A percentile compares a stretch with the other conserved stretches of the same genome.
Conservation (phyloP, 441 rosid genomes). For the Populus hybrid region DNA sequence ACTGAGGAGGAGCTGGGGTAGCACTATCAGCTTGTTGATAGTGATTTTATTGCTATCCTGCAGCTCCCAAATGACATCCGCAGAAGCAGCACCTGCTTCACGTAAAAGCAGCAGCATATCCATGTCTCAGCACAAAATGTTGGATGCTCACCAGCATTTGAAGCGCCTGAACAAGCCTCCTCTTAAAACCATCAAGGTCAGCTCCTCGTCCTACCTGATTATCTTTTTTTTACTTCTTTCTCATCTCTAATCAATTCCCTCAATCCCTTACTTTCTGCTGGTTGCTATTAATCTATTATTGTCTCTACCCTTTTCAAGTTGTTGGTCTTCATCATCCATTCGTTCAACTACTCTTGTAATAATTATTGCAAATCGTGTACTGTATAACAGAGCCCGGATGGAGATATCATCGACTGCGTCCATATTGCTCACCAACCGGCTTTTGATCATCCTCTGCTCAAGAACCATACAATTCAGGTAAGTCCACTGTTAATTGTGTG, state of each 20-base stretch:
- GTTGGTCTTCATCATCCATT: no score
- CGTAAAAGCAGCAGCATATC: conserved; percentile 17
- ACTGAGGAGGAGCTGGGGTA: not conserved
- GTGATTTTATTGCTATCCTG: not conserved
- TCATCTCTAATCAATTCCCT: not conserved
- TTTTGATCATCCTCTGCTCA: conserved; percentile 81
- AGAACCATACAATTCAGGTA: conserved; percentile 83
- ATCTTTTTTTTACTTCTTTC: no score
- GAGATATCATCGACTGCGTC: conserved; percentile 77
- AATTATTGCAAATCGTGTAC: no score
- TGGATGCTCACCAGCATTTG: conserved; percentile 54
- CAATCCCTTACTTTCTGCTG: no score
- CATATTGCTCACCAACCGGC: conserved; percentile 73
- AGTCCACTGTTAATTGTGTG: no score
- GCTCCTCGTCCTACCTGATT: no score
- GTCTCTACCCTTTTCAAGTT: no score
- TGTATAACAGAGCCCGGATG: conserved; percentile 69
- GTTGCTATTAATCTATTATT: no score
- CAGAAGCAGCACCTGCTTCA: no score
- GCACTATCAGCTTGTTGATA: not conserved
- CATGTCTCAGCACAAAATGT: no score
- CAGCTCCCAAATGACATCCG: no score
- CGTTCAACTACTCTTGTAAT: no score
- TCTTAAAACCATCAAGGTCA: conserved; percentile 67
- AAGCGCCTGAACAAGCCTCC: conserved; percentile 74